These are phyloP conservation scores for Solanum hybrid DNA, from an alignment of 305 asterid species.

Conservation along the genomic window DNA sequence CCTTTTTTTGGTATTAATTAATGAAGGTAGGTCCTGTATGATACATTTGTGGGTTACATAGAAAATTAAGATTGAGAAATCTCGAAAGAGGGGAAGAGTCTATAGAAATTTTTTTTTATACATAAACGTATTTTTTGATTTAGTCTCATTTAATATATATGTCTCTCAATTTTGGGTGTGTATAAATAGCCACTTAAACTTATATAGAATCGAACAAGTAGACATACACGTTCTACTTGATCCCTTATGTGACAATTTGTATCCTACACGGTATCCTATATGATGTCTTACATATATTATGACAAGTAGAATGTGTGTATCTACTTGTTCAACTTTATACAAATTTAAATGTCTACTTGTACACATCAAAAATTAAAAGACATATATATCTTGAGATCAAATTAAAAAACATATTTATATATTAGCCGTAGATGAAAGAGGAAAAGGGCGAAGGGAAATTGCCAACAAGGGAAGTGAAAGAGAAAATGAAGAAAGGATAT, in stretches of 20 bases:
- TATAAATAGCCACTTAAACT: no score
- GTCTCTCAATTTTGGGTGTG: fast-evolving
- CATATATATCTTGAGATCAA: no score
- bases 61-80: background rate
- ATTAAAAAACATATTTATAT: no score
- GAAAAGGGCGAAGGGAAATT: background rate
- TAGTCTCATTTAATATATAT: background rate
- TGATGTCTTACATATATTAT: no score
- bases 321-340: background rate
- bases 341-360: no score
- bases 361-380: no score
- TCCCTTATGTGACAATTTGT: background rate
- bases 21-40: background rate
- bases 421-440: background rate
- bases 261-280: no score
- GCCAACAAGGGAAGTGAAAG: background rate
- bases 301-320: background rate
- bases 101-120: no score
- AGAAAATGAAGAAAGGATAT: background rate
- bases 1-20: no score
- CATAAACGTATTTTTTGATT: no score
- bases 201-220: background rate
- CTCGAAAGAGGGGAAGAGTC: background rate
- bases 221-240: background rate
- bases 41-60: background rate